Evolutionary conservation across 2,329 filamentous ascomycete species (phyloP).

Genomic region (Lomentospora prolificans): DNA sequence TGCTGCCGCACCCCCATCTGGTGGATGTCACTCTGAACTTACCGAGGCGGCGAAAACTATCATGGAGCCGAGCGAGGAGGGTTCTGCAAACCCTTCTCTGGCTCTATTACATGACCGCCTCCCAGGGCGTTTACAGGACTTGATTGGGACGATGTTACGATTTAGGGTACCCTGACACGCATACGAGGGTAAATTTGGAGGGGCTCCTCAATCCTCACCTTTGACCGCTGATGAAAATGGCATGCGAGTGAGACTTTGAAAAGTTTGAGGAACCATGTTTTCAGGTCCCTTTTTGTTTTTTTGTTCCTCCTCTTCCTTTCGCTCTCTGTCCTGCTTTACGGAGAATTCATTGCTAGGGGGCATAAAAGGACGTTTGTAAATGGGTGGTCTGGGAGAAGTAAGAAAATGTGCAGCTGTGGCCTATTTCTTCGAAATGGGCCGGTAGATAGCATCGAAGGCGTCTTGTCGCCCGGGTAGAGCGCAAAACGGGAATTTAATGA

Average conservation of each 20-base stretch:
- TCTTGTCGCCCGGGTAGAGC: not conserved
- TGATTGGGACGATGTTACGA: not conserved
- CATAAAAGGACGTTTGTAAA: not conserved
- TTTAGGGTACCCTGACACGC: not conserved
- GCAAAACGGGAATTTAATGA: not conserved
- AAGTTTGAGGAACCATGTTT: not conserved
- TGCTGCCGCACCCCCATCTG: not conserved
- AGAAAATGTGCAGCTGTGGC: not conserved
- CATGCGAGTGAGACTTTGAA: not conserved
- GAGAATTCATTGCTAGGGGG: not conserved
- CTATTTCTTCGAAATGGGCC: not conserved
- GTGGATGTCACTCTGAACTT: not conserved
- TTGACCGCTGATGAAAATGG: not conserved
- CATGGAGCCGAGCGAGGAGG: not conserved
- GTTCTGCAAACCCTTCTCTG: not conserved
- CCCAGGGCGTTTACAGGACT: not conserved
- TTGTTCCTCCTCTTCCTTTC: not conserved
- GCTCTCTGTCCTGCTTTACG: too few species aligned
- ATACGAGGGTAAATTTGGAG: not conserved
- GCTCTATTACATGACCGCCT: not conserved
- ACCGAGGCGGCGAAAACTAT: not conserved
- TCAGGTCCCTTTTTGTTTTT: not conserved
- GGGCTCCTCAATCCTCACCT: not conserved
- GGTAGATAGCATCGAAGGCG: not conserved
- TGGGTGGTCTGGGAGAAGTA: not conserved